Conservation (phyloP, 1,284 basidiomycete genomes). For the Heterobasidion occidentale region DNA sequence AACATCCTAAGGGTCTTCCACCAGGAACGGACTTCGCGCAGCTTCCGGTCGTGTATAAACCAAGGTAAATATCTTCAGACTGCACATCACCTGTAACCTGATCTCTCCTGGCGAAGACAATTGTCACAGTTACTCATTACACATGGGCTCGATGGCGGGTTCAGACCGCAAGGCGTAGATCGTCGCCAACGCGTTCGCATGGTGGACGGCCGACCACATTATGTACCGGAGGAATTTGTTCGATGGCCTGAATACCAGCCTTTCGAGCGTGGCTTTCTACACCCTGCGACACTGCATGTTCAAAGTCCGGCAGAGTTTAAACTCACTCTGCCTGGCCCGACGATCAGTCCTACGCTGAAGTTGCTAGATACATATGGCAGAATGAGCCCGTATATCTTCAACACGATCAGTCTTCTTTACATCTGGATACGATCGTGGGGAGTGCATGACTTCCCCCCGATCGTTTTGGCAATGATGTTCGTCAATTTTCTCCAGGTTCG, state of each 20-base stretch:
- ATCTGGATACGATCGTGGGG: constrained; percentile 12
- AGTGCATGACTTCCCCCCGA: constrained; percentile 5
- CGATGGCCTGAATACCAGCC: constrained; percentile 8
- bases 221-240: neutral
- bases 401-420: constrained; percentile 5
- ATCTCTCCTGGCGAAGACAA: neutral
- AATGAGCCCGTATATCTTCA: constrained; percentile 1
- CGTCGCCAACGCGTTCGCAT: neutral
- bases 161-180: constrained; percentile 5
- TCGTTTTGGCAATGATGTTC: constrained; percentile 5
- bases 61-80: constrained; percentile 5
- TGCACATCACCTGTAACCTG: no score
- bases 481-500: constrained; percentile 12
- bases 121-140: constrained; percentile 6
- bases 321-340: constrained; percentile 7
- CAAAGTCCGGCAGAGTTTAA: constrained; percentile 6
- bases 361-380: constrained; percentile 5
- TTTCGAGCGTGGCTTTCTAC: constrained; percentile 4
- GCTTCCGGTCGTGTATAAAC: constrained; percentile 8
- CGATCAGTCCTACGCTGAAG: constrained; percentile 1
- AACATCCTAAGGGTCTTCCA: constrained; percentile 1
- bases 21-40: neutral
- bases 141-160: constrained; percentile 7
- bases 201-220: neutral
- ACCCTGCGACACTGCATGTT: constrained; percentile 6